Conservation (phyloP, 371 early-diverging fungal genomes). For the Parasitella parasitica region DNA sequence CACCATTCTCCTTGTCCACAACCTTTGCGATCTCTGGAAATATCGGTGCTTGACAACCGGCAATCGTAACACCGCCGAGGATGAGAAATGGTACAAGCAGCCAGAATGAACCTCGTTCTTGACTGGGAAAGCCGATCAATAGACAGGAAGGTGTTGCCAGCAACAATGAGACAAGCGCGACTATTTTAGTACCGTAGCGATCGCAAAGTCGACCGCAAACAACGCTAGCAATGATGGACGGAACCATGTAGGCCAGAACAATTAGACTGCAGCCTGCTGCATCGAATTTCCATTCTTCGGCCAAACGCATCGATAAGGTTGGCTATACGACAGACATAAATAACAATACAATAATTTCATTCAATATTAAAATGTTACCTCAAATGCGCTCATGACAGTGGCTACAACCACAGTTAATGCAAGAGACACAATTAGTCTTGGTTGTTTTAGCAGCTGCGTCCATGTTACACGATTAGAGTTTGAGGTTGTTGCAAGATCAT, state of each 20-base stretch:
- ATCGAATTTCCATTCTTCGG: slow-evolving; percentile 53
- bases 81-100: slow-evolving; percentile 27
- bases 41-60: slow-evolving; percentile 44
- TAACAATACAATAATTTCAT: neutral
- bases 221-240: slow-evolving; percentile 44
- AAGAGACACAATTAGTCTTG: slow-evolving; percentile 34
- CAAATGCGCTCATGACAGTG: slow-evolving; percentile 40
- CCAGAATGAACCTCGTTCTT: slow-evolving; percentile 34
- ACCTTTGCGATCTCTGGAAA: slow-evolving; percentile 46
- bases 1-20: slow-evolving; percentile 31
- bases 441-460: slow-evolving; percentile 26
- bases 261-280: slow-evolving; percentile 58
- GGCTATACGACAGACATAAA: slow-evolving; percentile 32
- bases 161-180: slow-evolving; percentile 31
- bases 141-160: slow-evolving; percentile 32
- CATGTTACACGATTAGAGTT: slow-evolving; percentile 7
- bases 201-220: slow-evolving; percentile 49
- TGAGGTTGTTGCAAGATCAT: neutral
- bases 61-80: slow-evolving; percentile 37
- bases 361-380: slow-evolving; percentile 25
- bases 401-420: slow-evolving; percentile 33
- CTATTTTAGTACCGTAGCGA: slow-evolving; percentile 39
- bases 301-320: slow-evolving; percentile 56
- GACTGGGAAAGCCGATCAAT: slow-evolving; percentile 34
- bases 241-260: slow-evolving; percentile 56